phyloP scores from a whole-genome alignment of 139 green algal species.

The Volvox africanus region DNA sequence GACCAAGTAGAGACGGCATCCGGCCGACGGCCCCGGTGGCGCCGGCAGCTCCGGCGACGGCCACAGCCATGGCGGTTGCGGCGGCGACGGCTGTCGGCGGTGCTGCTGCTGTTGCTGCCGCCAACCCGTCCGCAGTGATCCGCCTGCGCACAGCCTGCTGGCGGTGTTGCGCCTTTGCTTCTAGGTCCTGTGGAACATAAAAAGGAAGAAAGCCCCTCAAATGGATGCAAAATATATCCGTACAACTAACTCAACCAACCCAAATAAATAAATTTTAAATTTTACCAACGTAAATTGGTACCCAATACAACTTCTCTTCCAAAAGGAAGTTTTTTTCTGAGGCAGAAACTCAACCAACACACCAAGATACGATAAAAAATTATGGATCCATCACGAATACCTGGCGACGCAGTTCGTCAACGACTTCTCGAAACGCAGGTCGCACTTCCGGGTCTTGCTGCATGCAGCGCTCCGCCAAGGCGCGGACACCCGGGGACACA shows the following conservation, averaged over 20 bases:
- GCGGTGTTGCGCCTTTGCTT: constrained; percentile 31
- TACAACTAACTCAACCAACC: not conserved
- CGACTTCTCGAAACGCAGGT: constrained; percentile 26
- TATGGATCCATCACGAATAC: too few species aligned
- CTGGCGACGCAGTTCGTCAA: constrained; percentile 29
- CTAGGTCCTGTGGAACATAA: not conserved
- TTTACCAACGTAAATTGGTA: too few species aligned
- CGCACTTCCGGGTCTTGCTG: constrained; percentile 6
- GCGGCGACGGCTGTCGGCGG: not conserved
- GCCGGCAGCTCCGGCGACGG: not conserved
- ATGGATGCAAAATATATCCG: too few species aligned
- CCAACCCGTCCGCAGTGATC: not conserved
- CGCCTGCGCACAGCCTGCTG: not conserved
- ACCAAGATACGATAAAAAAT: too few species aligned
- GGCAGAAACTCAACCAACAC: too few species aligned
- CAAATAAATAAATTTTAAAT: not conserved
- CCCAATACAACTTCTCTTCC: too few species aligned
- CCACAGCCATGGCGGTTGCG: not conserved
- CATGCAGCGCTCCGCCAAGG: constrained; percentile 44
- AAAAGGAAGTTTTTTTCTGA: too few species aligned
- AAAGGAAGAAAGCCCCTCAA: too few species aligned
- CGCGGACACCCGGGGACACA: not conserved
- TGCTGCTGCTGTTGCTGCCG: not conserved
- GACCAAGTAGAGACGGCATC: not conserved
- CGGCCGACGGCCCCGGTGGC: not conserved